Evolutionary conservation across 495 filamentous ascomycete genomes (phyloP).

Genomic region (Xanthoparmelia taractica): DNA sequence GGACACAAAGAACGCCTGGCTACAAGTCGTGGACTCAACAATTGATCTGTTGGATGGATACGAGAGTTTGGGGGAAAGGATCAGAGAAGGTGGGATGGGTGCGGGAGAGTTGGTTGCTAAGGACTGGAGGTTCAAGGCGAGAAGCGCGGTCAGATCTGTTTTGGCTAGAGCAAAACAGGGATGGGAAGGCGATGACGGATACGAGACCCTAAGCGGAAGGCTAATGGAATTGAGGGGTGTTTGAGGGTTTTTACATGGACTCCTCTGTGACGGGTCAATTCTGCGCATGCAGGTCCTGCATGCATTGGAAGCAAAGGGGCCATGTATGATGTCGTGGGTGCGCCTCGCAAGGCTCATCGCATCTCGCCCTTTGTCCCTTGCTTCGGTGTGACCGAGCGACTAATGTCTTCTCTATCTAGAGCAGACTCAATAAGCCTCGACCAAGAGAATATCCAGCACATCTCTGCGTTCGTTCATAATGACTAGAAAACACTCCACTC

Average conservation of each 20-base stretch:
- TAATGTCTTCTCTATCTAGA: not conserved
- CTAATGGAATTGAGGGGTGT: constrained; percentile 51
- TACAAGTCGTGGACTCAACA: constrained; percentile 42
- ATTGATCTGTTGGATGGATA: constrained; percentile 44
- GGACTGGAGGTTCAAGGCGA: constrained; percentile 80
- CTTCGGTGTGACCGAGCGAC: not conserved
- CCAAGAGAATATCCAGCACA: too few species aligned
- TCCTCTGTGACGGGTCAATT: too few species aligned
- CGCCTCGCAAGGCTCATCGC: not conserved
- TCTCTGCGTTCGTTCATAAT: not conserved
- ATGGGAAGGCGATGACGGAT: constrained; percentile 74
- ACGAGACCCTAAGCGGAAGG: constrained; percentile 52
- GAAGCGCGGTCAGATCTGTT: constrained; percentile 71
- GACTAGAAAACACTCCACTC: not conserved
- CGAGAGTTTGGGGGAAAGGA: constrained; percentile 39
- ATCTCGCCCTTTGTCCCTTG: not conserved
- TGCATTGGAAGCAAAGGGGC: not conserved
- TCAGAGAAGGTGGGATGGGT: constrained; percentile 30
- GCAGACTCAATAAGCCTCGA: not conserved
- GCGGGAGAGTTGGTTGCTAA: constrained; percentile 40
- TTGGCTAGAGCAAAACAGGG: constrained; percentile 71
- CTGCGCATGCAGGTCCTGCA: too few species aligned
- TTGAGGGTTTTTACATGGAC: constrained; percentile 2
- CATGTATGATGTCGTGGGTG: not conserved
- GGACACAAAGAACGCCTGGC: constrained; percentile 42